A percentile compares a stretch with the other conserved stretches of the same genome.
These are phyloP conservation scores for Lentinula raphanica DNA, from an alignment of 768 basidiomycete species.

Conservation along the genomic window DNA sequence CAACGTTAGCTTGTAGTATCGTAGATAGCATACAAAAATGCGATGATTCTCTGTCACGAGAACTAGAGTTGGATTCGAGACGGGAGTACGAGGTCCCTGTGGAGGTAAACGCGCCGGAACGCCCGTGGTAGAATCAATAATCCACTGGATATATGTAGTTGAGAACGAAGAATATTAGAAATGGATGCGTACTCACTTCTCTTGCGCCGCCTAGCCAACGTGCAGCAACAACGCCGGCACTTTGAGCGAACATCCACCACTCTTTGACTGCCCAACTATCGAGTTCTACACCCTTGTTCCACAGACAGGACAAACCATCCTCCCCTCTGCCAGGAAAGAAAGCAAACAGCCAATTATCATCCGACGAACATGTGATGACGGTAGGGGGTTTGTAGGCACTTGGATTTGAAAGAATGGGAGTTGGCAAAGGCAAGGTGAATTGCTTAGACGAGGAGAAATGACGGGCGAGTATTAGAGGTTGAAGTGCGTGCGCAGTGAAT, in stretches of 20 bases:
- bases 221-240: constrained; percentile 55
- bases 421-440: constrained; percentile 53
- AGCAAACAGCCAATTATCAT: constrained; percentile 64
- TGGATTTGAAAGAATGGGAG: constrained; percentile 40
- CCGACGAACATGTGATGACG: constrained; percentile 54
- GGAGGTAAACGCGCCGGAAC: constrained; percentile 49
- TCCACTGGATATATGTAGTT: constrained; percentile 46
- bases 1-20: constrained; percentile 36
- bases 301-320: constrained; percentile 61
- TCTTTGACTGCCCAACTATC: constrained; percentile 60
- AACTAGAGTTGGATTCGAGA: constrained; percentile 51
- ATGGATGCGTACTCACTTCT: constrained; percentile 39
- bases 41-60: constrained; percentile 62
- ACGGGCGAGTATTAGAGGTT: constrained; percentile 54
- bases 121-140: constrained; percentile 33
- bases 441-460: constrained; percentile 69
- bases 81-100: constrained; percentile 50
- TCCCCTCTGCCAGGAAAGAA: constrained; percentile 59
- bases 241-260: constrained; percentile 46
- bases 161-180: constrained; percentile 1
- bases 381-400: constrained; percentile 55
- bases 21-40: constrained; percentile 50
- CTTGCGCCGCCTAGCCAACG: constrained; percentile 57
- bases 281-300: constrained; percentile 53
- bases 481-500: constrained; percentile 61